Conservation (phyloP, 23 red algal species). For the Agarophyton chilense region DNA sequence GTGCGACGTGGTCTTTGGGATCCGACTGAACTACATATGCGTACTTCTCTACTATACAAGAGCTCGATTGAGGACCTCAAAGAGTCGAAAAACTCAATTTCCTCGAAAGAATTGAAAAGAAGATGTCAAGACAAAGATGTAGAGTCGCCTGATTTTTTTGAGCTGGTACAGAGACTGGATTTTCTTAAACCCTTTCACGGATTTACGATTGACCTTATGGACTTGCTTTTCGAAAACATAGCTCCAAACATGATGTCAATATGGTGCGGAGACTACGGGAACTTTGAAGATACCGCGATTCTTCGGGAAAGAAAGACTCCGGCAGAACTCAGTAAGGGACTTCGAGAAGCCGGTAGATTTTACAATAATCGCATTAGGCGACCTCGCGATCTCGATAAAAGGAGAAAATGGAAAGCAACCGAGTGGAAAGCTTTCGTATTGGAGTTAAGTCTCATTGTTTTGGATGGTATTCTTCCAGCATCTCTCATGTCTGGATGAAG, state of each 20-base stretch:
- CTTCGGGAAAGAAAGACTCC: not conserved
- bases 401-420: not conserved
- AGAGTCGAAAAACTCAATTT: not conserved
- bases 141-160: not conserved
- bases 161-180: no score
- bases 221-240: constrained; percentile 32
- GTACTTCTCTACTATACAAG: not conserved
- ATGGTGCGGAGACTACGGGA: not conserved
- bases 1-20: not conserved
- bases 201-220: constrained; percentile 33
- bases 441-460: not conserved
- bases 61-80: not conserved
- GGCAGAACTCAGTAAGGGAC: not conserved
- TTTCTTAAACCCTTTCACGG: not conserved
- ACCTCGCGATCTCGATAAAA: not conserved
- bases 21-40: not conserved
- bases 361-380: not conserved
- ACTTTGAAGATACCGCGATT: not conserved
- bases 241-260: not conserved
- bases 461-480: not conserved
- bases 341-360: not conserved
- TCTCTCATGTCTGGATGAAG: not conserved
- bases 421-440: constrained; percentile 3
- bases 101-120: not conserved
- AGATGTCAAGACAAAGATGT: not conserved